Evolutionary conservation across 1,284 basidiomycete species (phyloP).

Genomic region (Rhodotorula sp.): DNA sequence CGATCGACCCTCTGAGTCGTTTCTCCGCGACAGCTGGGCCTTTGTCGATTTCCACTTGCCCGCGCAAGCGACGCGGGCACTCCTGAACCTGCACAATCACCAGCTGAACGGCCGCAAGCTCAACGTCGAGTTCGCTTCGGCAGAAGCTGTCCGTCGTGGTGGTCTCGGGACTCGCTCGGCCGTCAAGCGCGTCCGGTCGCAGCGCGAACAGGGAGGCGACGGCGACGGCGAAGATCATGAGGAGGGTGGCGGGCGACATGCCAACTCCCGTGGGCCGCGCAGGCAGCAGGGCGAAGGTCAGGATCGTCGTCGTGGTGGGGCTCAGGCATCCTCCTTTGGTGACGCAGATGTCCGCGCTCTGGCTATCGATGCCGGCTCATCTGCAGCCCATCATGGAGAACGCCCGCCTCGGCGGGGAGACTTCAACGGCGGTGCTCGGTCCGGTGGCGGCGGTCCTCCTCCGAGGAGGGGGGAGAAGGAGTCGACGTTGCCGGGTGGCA

Average conservation of each 20-base stretch:
- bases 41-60: constrained; percentile 86
- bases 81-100: constrained; percentile 82
- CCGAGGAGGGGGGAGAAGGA: constrained; percentile 45
- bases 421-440: constrained; percentile 26
- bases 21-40: constrained; percentile 65
- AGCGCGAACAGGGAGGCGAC: constrained; percentile 9
- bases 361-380: constrained; percentile 13
- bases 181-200: constrained; percentile 21
- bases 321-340: constrained; percentile 23
- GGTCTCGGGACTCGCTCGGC: constrained; percentile 45
- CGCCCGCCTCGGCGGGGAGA: constrained; percentile 34
- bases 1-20: background rate
- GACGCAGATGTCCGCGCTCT: constrained; percentile 18
- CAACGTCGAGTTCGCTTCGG: constrained; percentile 80
- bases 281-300: constrained; percentile 45
- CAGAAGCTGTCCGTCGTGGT: constrained; percentile 75
- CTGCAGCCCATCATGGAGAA: constrained; percentile 15
- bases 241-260: constrained; percentile 15
- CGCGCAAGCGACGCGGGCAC: constrained; percentile 74
- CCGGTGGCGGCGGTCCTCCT: background rate
- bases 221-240: constrained; percentile 45
- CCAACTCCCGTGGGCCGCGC: constrained; percentile 36
- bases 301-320: constrained; percentile 10
- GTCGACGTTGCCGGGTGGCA: constrained; percentile 6
- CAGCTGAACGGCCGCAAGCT: constrained; percentile 77